A percentile compares a stretch with the other conserved stretches of the same genome.
phyloP scores from a whole-genome alignment of 768 basidiomycete species.

The Candolleomyces aberdarensis region DNA sequence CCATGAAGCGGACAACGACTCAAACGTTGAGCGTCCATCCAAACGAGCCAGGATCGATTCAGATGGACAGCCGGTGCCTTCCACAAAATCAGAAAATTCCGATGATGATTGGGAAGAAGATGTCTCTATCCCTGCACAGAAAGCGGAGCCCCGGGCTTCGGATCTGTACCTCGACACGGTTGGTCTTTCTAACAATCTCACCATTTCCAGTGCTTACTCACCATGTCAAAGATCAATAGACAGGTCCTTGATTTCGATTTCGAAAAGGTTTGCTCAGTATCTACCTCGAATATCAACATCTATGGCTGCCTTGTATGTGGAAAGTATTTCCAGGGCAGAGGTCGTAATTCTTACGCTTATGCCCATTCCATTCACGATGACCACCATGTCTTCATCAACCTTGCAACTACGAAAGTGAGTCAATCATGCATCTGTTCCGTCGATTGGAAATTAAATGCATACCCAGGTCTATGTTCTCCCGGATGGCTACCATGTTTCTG shows the following conservation, averaged over 20 bases:
- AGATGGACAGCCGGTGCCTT: conserved; percentile 12
- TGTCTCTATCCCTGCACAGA: conserved; percentile 14
- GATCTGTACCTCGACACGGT: conserved; percentile 96
- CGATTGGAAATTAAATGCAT: conserved; percentile 10
- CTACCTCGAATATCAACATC: conserved; percentile 93
- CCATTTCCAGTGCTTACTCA: conserved; percentile 8
- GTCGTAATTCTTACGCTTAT: conserved; percentile 91
- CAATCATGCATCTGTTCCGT: conserved; percentile 11
- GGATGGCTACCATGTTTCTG: conserved; percentile 94
- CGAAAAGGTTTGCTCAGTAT: conserved; percentile 97
- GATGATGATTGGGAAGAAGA: conserved; percentile 35
- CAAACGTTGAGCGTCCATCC: conserved; percentile 28
- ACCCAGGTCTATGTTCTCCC: conserved; percentile 92
- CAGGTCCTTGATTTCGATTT: conserved; percentile 95
- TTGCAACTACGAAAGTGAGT: conserved; percentile 85
- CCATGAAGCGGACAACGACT: conserved; percentile 5
- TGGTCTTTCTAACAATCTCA: conserved; percentile 27
- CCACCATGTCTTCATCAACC: conserved; percentile 97
- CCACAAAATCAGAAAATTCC: conserved; percentile 19
- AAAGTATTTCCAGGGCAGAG: conserved; percentile 98
- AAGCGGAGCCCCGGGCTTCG: conserved; percentile 50
- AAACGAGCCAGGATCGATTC: conserved; percentile 29
- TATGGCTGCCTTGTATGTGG: conserved; percentile 98
- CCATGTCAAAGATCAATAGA: conserved; percentile 71
- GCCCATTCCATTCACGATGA: conserved; percentile 97